Evolutionary conservation across 2,329 filamentous ascomycete genomes (phyloP).

Genomic region (Ophiocordyceps unilateralis): DNA sequence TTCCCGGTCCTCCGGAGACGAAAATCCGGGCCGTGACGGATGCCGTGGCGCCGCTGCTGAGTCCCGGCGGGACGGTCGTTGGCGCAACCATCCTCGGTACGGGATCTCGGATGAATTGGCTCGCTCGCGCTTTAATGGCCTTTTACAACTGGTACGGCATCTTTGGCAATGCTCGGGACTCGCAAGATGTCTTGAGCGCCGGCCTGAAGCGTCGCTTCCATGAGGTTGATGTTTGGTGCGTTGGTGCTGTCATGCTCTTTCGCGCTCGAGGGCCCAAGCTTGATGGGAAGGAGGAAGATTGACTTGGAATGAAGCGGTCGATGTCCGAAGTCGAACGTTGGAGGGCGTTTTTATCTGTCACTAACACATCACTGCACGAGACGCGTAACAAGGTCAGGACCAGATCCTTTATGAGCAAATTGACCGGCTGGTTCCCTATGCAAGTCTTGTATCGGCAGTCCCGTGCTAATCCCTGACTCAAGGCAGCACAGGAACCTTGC

Average conservation of each 20-base stretch:
- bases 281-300: too few species aligned
- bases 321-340: too few species aligned
- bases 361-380: too few species aligned
- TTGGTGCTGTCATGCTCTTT: background rate
- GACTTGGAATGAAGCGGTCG: too few species aligned
- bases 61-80: background rate
- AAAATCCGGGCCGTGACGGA: background rate
- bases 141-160: background rate
- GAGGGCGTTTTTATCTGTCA: too few species aligned
- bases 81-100: background rate
- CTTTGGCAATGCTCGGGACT: background rate
- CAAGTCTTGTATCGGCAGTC: too few species aligned
- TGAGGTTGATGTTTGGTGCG: background rate
- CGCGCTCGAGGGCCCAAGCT: background rate
- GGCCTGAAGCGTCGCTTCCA: background rate
- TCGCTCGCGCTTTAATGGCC: background rate
- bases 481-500: too few species aligned
- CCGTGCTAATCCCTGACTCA: too few species aligned
- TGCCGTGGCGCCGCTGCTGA: background rate
- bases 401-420: too few species aligned
- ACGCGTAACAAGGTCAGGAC: too few species aligned
- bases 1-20: background rate
- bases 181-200: background rate
- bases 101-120: background rate
- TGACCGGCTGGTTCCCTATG: too few species aligned